These are phyloP conservation scores for Pseudopyrenochaeta lycopersici DNA, from an alignment of 2,329 filamentous ascomycete genomes.

Conservation along the genomic window DNA sequence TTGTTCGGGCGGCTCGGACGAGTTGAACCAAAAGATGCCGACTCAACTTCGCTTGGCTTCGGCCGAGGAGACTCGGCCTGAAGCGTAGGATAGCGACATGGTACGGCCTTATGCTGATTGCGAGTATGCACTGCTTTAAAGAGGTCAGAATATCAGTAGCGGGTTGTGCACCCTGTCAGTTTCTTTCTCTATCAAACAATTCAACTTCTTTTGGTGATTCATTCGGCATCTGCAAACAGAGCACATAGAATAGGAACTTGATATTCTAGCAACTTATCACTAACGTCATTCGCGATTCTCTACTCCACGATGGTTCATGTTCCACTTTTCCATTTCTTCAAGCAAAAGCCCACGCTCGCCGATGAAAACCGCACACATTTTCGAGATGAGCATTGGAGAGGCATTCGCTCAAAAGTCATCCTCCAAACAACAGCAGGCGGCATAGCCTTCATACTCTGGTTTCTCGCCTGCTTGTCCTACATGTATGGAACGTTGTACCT, in stretches of 20 bases:
- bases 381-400: conserved; percentile 18
- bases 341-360: conserved; percentile 14
- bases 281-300: no score
- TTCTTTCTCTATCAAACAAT: not conserved
- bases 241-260: not conserved
- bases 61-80: not conserved
- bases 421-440: conserved; percentile 20
- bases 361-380: conserved; percentile 22
- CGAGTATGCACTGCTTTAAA: not conserved
- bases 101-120: not conserved
- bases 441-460: conserved; percentile 30
- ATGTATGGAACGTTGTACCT: conserved; percentile 34
- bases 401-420: conserved; percentile 20
- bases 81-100: not conserved
- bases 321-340: not conserved
- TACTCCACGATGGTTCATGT: not conserved
- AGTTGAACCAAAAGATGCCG: not conserved
- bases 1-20: not conserved
- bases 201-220: no score
- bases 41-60: not conserved
- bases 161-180: not conserved
- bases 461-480: conserved; percentile 32
- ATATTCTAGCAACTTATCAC: no score
- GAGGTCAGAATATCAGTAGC: not conserved
- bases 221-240: not conserved